phyloP scores from a whole-genome alignment of 2,329 filamentous ascomycete genomes.

The Thielaviopsis punctulata region DNA sequence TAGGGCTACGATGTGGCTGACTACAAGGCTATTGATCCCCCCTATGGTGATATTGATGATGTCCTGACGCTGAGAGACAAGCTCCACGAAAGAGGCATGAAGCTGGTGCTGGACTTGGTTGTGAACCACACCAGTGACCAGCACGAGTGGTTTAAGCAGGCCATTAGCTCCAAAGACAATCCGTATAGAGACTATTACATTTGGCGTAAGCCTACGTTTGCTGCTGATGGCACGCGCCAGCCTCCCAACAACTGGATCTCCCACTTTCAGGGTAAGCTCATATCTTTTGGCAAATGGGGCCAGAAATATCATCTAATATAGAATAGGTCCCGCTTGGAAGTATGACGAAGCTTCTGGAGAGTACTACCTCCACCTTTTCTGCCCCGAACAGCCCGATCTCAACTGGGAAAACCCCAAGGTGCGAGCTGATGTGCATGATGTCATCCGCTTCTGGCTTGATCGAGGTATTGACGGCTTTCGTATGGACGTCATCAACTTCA shows the following conservation, averaged over 20 bases:
- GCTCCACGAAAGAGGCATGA: slow-evolving; percentile 46
- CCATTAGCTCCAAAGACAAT: slow-evolving; percentile 35
- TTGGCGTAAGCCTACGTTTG: slow-evolving; percentile 42
- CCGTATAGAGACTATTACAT: slow-evolving; percentile 46
- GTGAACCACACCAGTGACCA: slow-evolving; percentile 51
- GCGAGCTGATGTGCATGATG: slow-evolving; percentile 46
- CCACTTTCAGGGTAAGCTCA: slow-evolving; percentile 7
- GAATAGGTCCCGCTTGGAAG: slow-evolving; percentile 27
- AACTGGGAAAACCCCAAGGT: slow-evolving; percentile 59
- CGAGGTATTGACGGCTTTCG: slow-evolving; percentile 49
- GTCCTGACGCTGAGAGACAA: slow-evolving; percentile 45
- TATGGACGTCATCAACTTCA: slow-evolving; percentile 51
- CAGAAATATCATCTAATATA: not conserved
- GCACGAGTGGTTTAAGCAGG: slow-evolving; percentile 55
- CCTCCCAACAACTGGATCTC: slow-evolving; percentile 42
- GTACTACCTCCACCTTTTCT: slow-evolving; percentile 52
- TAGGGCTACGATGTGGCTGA: slow-evolving; percentile 53
- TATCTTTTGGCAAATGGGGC: not conserved
- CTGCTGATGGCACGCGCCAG: slow-evolving; percentile 36
- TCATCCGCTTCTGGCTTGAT: slow-evolving; percentile 59
- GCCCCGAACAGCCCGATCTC: slow-evolving; percentile 54
- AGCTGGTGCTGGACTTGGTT: slow-evolving; percentile 54
- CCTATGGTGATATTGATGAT: slow-evolving; percentile 50
- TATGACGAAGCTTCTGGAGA: slow-evolving; percentile 32
- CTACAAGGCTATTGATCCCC: slow-evolving; percentile 47